Evolutionary conservation across 345 rosid species (phyloP).

Genomic region (Eucalyptus curtisii): DNA sequence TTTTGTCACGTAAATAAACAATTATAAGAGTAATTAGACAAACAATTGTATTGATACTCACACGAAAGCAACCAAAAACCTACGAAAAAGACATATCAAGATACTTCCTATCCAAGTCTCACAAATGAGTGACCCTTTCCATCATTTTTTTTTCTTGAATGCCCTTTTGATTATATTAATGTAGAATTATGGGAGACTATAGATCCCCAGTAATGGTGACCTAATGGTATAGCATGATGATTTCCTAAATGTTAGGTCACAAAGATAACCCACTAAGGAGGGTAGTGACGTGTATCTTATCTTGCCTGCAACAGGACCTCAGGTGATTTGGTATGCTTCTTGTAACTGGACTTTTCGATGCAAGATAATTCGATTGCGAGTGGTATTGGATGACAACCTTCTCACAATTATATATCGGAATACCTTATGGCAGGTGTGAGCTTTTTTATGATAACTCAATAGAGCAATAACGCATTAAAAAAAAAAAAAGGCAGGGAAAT

Average conservation of each 20-base stretch:
- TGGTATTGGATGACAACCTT: background rate
- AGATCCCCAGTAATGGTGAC: background rate
- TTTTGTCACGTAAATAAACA: background rate
- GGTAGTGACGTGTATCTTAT: background rate
- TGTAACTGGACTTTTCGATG: background rate
- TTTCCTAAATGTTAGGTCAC: background rate
- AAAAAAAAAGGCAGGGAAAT: rapidly evolving
- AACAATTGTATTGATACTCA: background rate
- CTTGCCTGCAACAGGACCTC: background rate
- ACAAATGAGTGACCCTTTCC: background rate
- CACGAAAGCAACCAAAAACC: background rate
- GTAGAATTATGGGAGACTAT: background rate
- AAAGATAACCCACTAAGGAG: background rate
- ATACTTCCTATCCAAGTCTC: background rate
- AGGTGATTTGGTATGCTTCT: background rate
- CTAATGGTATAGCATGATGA: background rate
- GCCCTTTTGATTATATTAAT: background rate
- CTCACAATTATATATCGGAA: background rate
- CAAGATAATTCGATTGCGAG: too few species aligned
- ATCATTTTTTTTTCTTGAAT: background rate
- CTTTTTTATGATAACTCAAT: too few species aligned
- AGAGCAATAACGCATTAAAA: too few species aligned
- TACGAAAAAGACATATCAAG: background rate
- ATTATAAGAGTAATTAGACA: background rate
- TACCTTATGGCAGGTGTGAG: background rate